Conservation (phyloP, 331 rosid genomes). For the Quercus tomentella region DNA sequence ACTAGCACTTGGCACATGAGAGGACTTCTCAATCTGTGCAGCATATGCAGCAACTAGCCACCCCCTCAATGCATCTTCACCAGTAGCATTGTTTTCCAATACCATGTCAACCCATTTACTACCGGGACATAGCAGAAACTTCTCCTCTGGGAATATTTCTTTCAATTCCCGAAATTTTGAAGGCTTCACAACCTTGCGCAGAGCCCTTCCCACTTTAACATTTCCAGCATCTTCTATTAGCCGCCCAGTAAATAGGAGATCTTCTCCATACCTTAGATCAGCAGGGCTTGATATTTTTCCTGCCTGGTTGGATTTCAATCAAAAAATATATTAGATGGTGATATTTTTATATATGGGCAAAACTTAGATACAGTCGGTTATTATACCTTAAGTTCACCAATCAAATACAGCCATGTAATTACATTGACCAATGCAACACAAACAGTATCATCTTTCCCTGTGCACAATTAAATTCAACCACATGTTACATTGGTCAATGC, state of each 20-base stretch:
- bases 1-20: constrained; percentile 27
- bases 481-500: no score
- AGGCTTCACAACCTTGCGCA: constrained; percentile 61
- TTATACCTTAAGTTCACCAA: no score
- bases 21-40: constrained; percentile 30
- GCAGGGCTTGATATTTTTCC: constrained; percentile 73
- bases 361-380: no score
- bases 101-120: constrained; percentile 65
- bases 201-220: constrained; percentile 66
- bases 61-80: constrained; percentile 85
- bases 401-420: no score
- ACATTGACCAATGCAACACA: no score
- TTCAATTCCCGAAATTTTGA: constrained; percentile 51
- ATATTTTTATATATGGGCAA: background rate
- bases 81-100: constrained; percentile 61
- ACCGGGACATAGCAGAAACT: constrained; percentile 51
- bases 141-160: constrained; percentile 63
- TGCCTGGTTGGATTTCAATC: constrained; percentile 30
- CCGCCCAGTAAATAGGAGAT: constrained; percentile 62
- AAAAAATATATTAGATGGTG: background rate
- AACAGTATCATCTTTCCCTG: no score
- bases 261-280: constrained; percentile 76
- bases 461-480: no score
- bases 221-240: constrained; percentile 79
- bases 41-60: constrained; percentile 86